Conservation (phyloP, 2,329 filamentous ascomycete genomes). For the Penicillium sp. region DNA sequence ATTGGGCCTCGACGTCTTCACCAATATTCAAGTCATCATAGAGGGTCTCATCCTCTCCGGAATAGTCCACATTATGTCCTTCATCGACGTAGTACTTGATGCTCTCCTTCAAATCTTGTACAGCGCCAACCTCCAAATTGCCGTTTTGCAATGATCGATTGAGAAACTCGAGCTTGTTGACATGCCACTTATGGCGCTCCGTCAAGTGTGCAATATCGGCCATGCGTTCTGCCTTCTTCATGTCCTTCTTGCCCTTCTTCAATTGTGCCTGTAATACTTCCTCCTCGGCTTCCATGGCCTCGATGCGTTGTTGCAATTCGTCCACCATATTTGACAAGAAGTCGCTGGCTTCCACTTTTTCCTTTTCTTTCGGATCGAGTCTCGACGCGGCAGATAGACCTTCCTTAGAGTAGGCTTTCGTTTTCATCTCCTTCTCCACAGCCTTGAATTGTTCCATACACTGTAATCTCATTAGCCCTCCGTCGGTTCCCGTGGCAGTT, state of each 20-base stretch:
- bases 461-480: slow-evolving; percentile 33
- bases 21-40: slow-evolving; percentile 93
- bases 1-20: slow-evolving; percentile 78
- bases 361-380: slow-evolving; percentile 95
- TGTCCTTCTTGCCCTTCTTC: slow-evolving; percentile 93
- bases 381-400: slow-evolving; percentile 87
- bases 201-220: slow-evolving; percentile 79
- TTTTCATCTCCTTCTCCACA: slow-evolving; percentile 99
- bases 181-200: slow-evolving; percentile 95
- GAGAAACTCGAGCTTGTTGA: slow-evolving; percentile 86
- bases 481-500: not conserved
- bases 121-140: slow-evolving; percentile 80
- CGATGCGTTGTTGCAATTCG: slow-evolving; percentile 89
- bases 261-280: slow-evolving; percentile 81
- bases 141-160: slow-evolving; percentile 90
- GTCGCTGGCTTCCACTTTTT: slow-evolving; percentile 82
- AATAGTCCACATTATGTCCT: slow-evolving; percentile 82
- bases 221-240: slow-evolving; percentile 79
- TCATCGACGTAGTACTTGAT: slow-evolving; percentile 95
- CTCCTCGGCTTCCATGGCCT: slow-evolving; percentile 84
- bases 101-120: slow-evolving; percentile 82
- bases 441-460: slow-evolving; percentile 98
- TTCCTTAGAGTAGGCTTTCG: slow-evolving; percentile 98
- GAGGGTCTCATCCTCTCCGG: slow-evolving; percentile 82
- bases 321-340: slow-evolving; percentile 87